These are phyloP conservation scores for Trypanosoma vivax DNA, from an alignment of 208 protist genomes.

Conservation along the genomic window DNA sequence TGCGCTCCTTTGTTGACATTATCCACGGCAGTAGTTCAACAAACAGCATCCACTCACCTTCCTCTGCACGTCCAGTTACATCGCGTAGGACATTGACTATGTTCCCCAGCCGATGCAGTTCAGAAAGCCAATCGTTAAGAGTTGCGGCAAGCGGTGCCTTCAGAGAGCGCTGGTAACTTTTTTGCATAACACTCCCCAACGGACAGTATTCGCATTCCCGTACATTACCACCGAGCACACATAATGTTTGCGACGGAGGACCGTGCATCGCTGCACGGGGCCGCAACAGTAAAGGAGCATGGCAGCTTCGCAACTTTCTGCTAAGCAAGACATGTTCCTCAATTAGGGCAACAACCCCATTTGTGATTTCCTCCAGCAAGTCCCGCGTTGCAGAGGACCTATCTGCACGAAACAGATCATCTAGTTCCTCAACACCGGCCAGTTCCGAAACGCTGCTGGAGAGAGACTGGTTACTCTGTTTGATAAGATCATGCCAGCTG, in stretches of 20 bases:
- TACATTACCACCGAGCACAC: constrained; percentile 12
- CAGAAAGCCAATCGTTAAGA: constrained; percentile 11
- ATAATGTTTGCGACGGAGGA: constrained; percentile 4
- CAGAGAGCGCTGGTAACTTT: constrained; percentile 39
- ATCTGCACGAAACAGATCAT: constrained; percentile 25
- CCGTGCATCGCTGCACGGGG: constrained; percentile 7
- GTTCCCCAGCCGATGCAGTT: constrained; percentile 19
- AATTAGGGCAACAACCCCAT: constrained; percentile 20
- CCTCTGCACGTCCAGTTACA: constrained; percentile 8
- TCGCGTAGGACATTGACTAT: constrained; percentile 17
- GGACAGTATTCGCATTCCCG: constrained; percentile 10
- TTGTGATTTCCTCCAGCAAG: constrained; percentile 34
- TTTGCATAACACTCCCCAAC: constrained; percentile 24
- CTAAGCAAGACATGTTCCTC: constrained; percentile 30
- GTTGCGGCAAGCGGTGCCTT: constrained; percentile 46
- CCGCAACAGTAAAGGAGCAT: constrained; percentile 57
- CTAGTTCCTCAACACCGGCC: constrained; percentile 14
- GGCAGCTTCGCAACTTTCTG: constrained; percentile 41
- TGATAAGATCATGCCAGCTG: constrained; percentile 31
- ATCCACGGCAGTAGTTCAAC: constrained; percentile 47
- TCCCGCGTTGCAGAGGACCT: constrained; percentile 13
- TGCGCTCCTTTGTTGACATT: constrained; percentile 47
- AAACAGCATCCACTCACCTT: constrained; percentile 25
- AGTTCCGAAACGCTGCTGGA: constrained; percentile 10
- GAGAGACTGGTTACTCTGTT: constrained; percentile 24